Evolutionary conservation across 345 rosid genomes (phyloP).

Genomic region (Streptanthus diversifolius): DNA sequence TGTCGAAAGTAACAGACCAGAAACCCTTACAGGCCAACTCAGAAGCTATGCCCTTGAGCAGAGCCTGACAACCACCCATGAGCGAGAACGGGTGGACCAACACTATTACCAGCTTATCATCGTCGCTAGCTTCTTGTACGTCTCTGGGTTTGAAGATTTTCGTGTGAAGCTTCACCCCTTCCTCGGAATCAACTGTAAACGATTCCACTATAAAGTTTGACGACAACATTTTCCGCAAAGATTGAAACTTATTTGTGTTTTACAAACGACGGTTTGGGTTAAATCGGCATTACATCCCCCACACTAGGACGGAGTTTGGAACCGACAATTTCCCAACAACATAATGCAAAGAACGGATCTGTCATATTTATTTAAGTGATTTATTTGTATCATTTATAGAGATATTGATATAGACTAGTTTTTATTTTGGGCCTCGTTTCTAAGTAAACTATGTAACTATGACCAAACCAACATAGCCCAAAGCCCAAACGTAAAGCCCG

Average conservation of each 20-base stretch:
- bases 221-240: constrained; percentile 45
- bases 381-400: background rate
- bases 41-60: constrained; percentile 70
- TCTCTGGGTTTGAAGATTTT: constrained; percentile 58
- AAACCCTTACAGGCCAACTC: constrained; percentile 59
- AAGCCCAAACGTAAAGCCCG: background rate
- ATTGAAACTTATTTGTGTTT: background rate
- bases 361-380: background rate
- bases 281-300: background rate
- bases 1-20: constrained; percentile 76
- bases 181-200: constrained; percentile 48
- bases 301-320: background rate
- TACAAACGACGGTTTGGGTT: background rate
- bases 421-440: background rate
- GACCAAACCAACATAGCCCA: too few relatives aligned
- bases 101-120: constrained; percentile 47
- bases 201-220: constrained; percentile 46
- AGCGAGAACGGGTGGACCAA: constrained; percentile 89
- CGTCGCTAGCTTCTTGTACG: constrained; percentile 3
- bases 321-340: background rate
- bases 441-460: background rate
- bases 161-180: constrained; percentile 51
- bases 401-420: too few relatives aligned
- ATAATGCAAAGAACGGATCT: background rate
- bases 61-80: constrained; percentile 77